A percentile compares a stretch with the other conserved stretches of the same genome.
Evolutionary conservation across 306 rosid genomes (phyloP).

Genomic region (Dryas alaskensis): DNA sequence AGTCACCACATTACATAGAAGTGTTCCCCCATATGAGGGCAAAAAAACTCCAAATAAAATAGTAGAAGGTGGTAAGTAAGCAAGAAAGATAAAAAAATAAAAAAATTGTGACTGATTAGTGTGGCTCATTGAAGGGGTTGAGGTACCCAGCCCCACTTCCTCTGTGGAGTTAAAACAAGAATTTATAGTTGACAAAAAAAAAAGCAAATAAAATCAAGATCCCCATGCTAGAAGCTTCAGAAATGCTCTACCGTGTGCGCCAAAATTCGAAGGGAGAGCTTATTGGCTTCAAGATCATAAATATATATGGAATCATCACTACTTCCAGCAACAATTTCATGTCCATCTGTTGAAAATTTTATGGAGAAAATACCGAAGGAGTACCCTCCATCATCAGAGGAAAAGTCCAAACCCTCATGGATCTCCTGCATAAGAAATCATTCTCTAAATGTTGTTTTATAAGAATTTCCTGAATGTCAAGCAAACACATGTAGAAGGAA

Average conservation of each 20-base stretch:
- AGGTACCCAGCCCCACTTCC: too few species aligned
- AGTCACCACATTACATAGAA: neutral
- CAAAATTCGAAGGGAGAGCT: conserved; percentile 65
- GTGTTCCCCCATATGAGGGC: neutral
- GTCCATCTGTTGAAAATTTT: conserved; percentile 84
- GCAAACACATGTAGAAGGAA: neutral
- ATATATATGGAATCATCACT: conserved; percentile 74
- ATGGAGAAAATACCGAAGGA: conserved; percentile 80
- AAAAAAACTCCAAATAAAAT: neutral
- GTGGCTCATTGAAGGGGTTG: too few species aligned
- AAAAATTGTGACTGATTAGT: too few species aligned
- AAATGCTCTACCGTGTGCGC: conserved; percentile 59
- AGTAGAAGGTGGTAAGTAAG: neutral
- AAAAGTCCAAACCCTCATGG: conserved; percentile 70
- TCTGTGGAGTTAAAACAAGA: too few species aligned
- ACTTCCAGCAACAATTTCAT: conserved; percentile 88
- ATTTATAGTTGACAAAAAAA: too few species aligned
- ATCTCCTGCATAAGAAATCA: conserved; percentile 63
- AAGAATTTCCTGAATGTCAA: conserved; percentile 1
- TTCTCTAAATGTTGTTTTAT: neutral
- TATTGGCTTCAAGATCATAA: conserved; percentile 87
- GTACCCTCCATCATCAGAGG: conserved; percentile 46
- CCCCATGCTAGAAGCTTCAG: neutral
- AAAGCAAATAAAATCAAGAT: neutral
- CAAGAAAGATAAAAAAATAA: neutral